A percentile compares a stretch with the other conserved stretches of the same genome.
phyloP scores from a whole-genome alignment of 441 rosid genomes.

The Croton setiger region DNA sequence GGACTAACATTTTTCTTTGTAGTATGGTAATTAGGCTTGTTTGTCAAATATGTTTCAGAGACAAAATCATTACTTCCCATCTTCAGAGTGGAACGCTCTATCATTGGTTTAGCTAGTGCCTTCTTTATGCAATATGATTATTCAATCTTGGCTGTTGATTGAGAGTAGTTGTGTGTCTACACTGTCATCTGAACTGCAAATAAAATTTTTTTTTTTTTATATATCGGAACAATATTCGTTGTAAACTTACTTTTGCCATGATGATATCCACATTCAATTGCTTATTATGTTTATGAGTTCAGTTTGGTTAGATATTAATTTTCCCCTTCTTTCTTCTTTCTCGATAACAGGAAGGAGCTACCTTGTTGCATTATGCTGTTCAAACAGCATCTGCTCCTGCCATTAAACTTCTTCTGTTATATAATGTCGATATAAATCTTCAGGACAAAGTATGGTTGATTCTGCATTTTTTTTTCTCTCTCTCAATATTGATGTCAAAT shows the following conservation, averaged over 20 bases:
- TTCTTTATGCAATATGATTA: neutral
- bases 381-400: conserved; percentile 71
- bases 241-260: conserved; percentile 6
- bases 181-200: neutral
- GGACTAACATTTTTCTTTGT: neutral
- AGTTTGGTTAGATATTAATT: neutral
- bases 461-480: neutral
- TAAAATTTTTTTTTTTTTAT: neutral
- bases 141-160: neutral
- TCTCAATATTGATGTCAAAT: neutral
- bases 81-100: neutral
- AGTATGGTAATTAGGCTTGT: neutral
- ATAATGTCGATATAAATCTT: conserved; percentile 77
- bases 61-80: neutral
- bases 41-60: neutral
- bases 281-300: neutral
- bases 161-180: neutral
- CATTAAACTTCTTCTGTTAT: conserved; percentile 69
- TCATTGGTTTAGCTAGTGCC: neutral
- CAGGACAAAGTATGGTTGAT: conserved; percentile 66
- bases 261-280: neutral
- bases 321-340: conserved; percentile 5
- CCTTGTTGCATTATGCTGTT: conserved; percentile 91
- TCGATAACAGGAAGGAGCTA: conserved; percentile 69
- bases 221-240: neutral